A percentile compares a stretch with the other conserved stretches of the same genome.
Evolutionary conservation across 495 filamentous ascomycete species (phyloP).

Genomic region (Mytilinidion resinicola): DNA sequence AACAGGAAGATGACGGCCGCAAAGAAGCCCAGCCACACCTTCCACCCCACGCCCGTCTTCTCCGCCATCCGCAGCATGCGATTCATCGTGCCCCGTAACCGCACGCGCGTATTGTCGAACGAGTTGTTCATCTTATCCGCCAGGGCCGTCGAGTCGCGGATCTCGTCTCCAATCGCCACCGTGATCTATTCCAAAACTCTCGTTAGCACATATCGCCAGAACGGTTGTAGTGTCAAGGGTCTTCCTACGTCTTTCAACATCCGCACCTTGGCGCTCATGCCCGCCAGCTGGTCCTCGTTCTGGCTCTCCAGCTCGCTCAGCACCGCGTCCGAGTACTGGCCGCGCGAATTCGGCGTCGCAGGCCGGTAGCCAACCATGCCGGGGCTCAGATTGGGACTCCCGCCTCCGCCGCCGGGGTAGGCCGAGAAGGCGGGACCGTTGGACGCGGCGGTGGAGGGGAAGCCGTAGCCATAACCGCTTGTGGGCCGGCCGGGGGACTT

Average conservation of each 20-base stretch:
- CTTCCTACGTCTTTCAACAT: constrained; percentile 81
- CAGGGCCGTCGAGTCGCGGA: constrained; percentile 75
- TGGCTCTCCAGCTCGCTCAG: constrained; percentile 90
- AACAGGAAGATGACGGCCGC: constrained; percentile 72
- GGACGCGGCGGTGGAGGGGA: constrained; percentile 37
- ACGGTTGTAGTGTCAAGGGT: not conserved
- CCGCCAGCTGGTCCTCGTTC: constrained; percentile 84
- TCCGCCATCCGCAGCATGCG: constrained; percentile 95
- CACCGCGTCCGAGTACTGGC: constrained; percentile 90
- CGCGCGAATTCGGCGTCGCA: constrained; percentile 83
- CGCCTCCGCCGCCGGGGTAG: constrained; percentile 49
- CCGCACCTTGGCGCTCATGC: constrained; percentile 82
- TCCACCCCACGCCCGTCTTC: constrained; percentile 87
- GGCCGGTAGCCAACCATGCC: constrained; percentile 43
- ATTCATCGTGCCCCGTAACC: constrained; percentile 88
- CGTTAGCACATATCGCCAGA: not conserved
- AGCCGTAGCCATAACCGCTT: constrained; percentile 52
- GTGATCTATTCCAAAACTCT: constrained; percentile 59
- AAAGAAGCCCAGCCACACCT: constrained; percentile 86
- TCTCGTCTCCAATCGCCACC: constrained; percentile 87
- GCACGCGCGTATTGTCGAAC: constrained; percentile 76
- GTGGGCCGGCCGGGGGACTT: constrained; percentile 4
- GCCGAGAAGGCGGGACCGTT: constrained; percentile 29
- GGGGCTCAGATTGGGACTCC: constrained; percentile 27
- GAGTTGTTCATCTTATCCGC: constrained; percentile 84